Percentiles rank a stretch among this genome's conserved stretches.
phyloP scores from a whole-genome alignment of 179 eudicot species.

The Beta lomatogona region DNA sequence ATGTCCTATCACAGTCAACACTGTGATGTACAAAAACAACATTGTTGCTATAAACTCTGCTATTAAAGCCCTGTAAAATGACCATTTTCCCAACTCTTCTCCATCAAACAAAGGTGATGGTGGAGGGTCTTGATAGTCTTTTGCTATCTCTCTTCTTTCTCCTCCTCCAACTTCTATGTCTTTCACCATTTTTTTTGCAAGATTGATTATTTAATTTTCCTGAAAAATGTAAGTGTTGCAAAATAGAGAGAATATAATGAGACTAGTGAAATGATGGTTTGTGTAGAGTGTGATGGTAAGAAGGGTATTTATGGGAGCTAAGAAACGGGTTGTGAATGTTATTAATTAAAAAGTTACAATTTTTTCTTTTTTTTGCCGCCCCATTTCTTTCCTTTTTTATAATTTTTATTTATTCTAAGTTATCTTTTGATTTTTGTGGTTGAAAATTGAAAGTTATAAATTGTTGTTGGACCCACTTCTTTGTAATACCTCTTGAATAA shows the following conservation, averaged over 20 bases:
- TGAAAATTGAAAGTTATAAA: background rate
- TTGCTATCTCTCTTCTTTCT: constrained; percentile 14
- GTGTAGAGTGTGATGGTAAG: background rate
- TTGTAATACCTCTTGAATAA: background rate
- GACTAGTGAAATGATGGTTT: background rate
- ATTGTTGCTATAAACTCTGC: constrained; percentile 72
- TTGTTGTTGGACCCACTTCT: constrained; percentile 7
- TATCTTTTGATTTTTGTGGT: constrained; percentile 11
- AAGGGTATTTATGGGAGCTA: constrained; percentile 25
- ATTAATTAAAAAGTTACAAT: background rate
- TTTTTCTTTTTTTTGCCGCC: constrained; percentile 26
- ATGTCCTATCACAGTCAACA: constrained; percentile 60
- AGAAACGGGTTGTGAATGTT: background rate
- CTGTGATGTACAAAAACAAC: constrained; percentile 60
- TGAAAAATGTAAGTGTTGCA: too few species aligned
- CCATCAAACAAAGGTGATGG: constrained; percentile 54
- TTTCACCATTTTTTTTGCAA: constrained; percentile 39
- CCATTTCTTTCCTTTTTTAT: constrained; percentile 12
- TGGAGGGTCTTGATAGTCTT: constrained; percentile 77
- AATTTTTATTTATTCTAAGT: background rate
- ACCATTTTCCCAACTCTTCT: constrained; percentile 56
- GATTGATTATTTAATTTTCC: too few species aligned
- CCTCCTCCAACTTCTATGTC: constrained; percentile 47
- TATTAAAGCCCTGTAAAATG: constrained; percentile 64
- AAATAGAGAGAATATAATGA: background rate